phyloP scores from a whole-genome alignment of 345 rosid species.

The Erysimum cheiranthoides region DNA sequence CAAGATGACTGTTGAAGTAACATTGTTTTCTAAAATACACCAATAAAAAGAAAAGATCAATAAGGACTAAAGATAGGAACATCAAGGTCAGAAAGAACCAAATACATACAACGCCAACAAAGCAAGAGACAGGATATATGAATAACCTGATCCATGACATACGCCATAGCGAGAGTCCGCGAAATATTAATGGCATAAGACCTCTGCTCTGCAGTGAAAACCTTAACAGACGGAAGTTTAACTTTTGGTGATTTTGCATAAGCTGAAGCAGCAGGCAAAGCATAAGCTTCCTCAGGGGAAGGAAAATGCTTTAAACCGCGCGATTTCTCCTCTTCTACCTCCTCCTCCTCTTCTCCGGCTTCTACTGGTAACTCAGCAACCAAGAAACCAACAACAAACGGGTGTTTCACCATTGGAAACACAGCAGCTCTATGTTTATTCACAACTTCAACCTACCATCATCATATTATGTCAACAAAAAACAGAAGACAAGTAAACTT shows the following conservation, averaged over 20 bases:
- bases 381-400: slow-evolving; percentile 90
- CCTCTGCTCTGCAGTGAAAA: slow-evolving; percentile 68
- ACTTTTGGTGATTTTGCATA: slow-evolving; percentile 46
- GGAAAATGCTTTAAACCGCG: slow-evolving; percentile 42
- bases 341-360: slow-evolving; percentile 19
- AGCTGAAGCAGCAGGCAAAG: slow-evolving; percentile 46
- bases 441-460: slow-evolving; percentile 63
- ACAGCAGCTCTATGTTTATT: slow-evolving; percentile 71
- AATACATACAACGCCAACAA: slow-evolving; percentile 26
- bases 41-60: slow-evolving; percentile 2
- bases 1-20: slow-evolving; percentile 87
- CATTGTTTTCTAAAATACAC: slow-evolving; percentile 66
- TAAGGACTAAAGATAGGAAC: slow-evolving; percentile 1
- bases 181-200: slow-evolving; percentile 75
- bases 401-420: slow-evolving; percentile 93
- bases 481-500: not conserved
- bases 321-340: slow-evolving; percentile 30
- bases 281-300: slow-evolving; percentile 64
- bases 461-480: slow-evolving; percentile 5
- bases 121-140: slow-evolving; percentile 2
- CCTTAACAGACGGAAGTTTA: slow-evolving; percentile 50
- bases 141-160: slow-evolving; percentile 95
- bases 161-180: slow-evolving; percentile 81
- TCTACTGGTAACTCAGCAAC: slow-evolving; percentile 81
- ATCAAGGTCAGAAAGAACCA: not conserved